A percentile compares a stretch with the other conserved stretches of the same genome.
phyloP scores from a whole-genome alignment of 306 rosid genomes.

The Hippophae tibetana region DNA sequence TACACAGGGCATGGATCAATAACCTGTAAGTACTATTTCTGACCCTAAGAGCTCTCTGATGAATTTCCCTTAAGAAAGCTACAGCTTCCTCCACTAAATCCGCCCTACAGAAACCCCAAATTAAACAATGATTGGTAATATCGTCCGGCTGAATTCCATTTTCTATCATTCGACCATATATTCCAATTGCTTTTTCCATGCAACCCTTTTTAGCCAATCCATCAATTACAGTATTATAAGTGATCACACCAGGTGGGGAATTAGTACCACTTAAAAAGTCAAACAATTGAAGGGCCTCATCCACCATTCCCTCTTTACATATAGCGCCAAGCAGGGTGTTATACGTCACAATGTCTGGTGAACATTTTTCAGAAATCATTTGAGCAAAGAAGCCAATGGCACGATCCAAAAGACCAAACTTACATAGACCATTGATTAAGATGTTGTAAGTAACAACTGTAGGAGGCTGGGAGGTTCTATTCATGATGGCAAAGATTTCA shows the following conservation, averaged over 20 bases:
- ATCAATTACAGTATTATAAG: slow-evolving; percentile 66
- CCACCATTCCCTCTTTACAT: slow-evolving; percentile 65
- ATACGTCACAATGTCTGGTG: slow-evolving; percentile 69
- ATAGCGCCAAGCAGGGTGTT: slow-evolving; percentile 70
- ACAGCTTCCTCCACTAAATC: slow-evolving; percentile 53
- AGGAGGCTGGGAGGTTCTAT: slow-evolving; percentile 40
- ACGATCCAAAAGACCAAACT: slow-evolving; percentile 53
- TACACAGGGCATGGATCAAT: slow-evolving; percentile 63
- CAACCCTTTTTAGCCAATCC: slow-evolving; percentile 46
- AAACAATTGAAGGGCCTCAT: slow-evolving; percentile 55
- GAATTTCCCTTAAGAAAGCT: slow-evolving; percentile 40
- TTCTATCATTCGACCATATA: slow-evolving; percentile 47
- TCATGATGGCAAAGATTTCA: slow-evolving; percentile 62
- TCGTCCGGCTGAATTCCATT: slow-evolving; percentile 59
- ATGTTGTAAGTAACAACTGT: slow-evolving; percentile 67
- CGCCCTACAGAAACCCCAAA: slow-evolving; percentile 48
- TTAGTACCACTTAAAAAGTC: slow-evolving; percentile 34
- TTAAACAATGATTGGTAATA: slow-evolving; percentile 57
- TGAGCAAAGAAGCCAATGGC: slow-evolving; percentile 47
- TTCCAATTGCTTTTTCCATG: slow-evolving; percentile 51
- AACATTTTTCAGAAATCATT: slow-evolving; percentile 56
- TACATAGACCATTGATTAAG: slow-evolving; percentile 68
- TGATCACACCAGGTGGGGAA: slow-evolving; percentile 60
- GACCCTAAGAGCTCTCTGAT: slow-evolving; percentile 27
- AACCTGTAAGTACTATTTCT: slow-evolving; percentile 34